phyloP scores from a whole-genome alignment of 2,329 filamentous ascomycete genomes.

The Talaromyces atroroseus region DNA sequence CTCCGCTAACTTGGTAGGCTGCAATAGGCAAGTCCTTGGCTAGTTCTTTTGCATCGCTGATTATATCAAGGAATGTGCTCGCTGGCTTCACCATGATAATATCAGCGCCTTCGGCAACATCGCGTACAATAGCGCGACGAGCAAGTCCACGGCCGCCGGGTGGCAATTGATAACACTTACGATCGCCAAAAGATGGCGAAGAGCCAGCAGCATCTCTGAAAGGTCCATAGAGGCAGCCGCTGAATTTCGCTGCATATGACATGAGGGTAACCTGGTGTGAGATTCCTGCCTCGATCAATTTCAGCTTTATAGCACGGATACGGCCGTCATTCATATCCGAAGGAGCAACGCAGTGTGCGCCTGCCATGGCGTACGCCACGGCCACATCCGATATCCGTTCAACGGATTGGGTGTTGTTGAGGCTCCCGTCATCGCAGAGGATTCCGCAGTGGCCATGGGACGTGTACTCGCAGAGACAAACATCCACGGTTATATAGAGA shows the following conservation, averaged over 20 bases:
- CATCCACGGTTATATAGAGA: conserved; percentile 85
- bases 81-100: conserved; percentile 99
- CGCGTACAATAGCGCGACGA: conserved; percentile 79
- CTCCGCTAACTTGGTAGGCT: conserved; percentile 94
- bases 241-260: conserved; percentile 98
- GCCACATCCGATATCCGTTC: conserved; percentile 96
- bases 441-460: conserved; percentile 97
- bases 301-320: conserved; percentile 95
- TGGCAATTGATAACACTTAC: conserved; percentile 94
- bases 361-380: conserved; percentile 91
- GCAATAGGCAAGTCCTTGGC: conserved; percentile 87
- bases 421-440: conserved; percentile 79
- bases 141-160: conserved; percentile 88
- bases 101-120: conserved; percentile 90
- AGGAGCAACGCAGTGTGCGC: conserved; percentile 92
- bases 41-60: conserved; percentile 92
- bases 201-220: conserved; percentile 96
- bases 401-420: conserved; percentile 91
- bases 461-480: conserved; percentile 98
- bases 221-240: conserved; percentile 89
- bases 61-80: conserved; percentile 92
- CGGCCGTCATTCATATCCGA: conserved; percentile 99
- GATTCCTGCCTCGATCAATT: conserved; percentile 90
- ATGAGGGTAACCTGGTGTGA: conserved; percentile 88
- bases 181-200: conserved; percentile 83